Conservation (phyloP, 768 basidiomycete genomes). For the Tricholoma sp. region DNA sequence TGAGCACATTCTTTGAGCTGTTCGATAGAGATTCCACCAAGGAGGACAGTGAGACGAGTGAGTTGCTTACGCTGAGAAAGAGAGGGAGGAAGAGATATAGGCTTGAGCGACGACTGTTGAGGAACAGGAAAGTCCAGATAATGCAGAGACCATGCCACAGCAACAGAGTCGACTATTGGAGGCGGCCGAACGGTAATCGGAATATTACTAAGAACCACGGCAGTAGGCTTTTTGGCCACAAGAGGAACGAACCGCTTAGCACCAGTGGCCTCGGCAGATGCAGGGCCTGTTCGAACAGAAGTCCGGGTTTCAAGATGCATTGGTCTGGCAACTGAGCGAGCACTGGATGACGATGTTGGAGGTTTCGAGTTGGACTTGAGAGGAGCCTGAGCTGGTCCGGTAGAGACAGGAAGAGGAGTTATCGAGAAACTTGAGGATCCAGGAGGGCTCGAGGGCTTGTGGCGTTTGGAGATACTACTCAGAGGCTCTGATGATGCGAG, state of each 20-base stretch:
- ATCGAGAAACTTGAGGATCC: not conserved
- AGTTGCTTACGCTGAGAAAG: slow-evolving; percentile 55
- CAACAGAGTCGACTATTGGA: not conserved
- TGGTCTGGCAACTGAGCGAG: not conserved
- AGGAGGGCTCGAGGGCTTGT: not conserved
- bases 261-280: not conserved
- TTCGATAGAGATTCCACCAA: slow-evolving; percentile 40
- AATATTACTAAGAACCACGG: not conserved
- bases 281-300: not conserved
- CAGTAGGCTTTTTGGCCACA: slow-evolving; percentile 7
- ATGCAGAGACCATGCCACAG: not conserved
- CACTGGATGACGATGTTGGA: not conserved
- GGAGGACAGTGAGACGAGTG: slow-evolving; percentile 44
- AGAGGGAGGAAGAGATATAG: slow-evolving; percentile 54
- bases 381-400: not conserved
- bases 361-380: not conserved
- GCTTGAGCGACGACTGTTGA: slow-evolving; percentile 22
- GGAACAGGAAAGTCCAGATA: slow-evolving; percentile 32
- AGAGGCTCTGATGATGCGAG: not conserved
- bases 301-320: not conserved
- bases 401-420: not conserved
- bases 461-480: not conserved
- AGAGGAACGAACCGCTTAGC: slow-evolving; percentile 28
- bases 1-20: slow-evolving; percentile 43
- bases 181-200: not conserved